Percentiles rank a stretch among this genome's conserved stretches.
Conservation (phyloP, 2,329 filamentous ascomycete genomes). For the Aspergillus ustus region DNA sequence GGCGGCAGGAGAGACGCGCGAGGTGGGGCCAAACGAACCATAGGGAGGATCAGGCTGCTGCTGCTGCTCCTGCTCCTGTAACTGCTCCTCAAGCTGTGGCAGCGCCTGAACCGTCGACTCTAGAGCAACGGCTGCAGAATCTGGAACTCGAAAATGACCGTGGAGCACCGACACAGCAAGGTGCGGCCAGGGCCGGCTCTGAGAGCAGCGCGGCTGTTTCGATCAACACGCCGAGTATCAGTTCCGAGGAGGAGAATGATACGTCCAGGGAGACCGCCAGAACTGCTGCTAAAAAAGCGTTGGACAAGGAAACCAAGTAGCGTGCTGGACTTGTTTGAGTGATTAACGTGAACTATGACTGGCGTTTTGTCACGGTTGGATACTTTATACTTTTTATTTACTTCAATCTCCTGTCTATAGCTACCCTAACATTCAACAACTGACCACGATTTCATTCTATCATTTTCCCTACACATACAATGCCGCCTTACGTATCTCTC, state of each 20-base stretch:
- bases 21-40: constrained; percentile 12
- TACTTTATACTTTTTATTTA: background rate
- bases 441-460: background rate
- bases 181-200: constrained; percentile 17
- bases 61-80: background rate
- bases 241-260: constrained; percentile 20
- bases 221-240: constrained; percentile 25
- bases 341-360: background rate
- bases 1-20: constrained; percentile 26
- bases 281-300: background rate
- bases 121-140: constrained; percentile 29
- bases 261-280: background rate
- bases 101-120: constrained; percentile 7
- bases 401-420: background rate
- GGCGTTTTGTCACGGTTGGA: background rate
- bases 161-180: constrained; percentile 17
- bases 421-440: background rate
- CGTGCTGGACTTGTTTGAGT: background rate
- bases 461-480: background rate
- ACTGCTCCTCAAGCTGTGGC: background rate
- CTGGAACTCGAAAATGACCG: constrained; percentile 25
- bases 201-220: constrained; percentile 28
- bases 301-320: constrained; percentile 4
- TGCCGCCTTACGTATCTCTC: background rate
- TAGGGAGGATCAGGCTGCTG: background rate